These are phyloP conservation scores for Kodamaea ohmeri DNA, from an alignment of 1,139 yeast species.

Conservation along the genomic window DNA sequence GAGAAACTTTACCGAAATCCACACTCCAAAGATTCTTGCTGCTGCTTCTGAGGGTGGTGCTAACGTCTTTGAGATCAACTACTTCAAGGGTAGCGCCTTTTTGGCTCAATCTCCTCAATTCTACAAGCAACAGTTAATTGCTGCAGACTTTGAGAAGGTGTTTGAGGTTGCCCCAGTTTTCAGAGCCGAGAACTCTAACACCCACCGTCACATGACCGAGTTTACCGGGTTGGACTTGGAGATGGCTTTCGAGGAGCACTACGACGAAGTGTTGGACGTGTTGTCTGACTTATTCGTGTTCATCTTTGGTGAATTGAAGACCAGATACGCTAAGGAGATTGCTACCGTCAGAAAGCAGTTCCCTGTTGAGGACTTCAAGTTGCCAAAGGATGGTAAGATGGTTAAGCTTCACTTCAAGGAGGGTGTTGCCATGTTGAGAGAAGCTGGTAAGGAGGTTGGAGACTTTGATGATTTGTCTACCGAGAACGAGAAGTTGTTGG, in stretches of 20 bases:
- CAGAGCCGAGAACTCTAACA: constrained; percentile 98
- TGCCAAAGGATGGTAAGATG: constrained; percentile 89
- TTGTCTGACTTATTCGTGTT: constrained; percentile 84
- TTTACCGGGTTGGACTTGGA: constrained; percentile 96
- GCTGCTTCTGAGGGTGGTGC: constrained; percentile 98
- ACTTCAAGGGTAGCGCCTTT: constrained; percentile 89
- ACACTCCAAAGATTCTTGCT: constrained; percentile 92
- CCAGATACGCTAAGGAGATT: constrained; percentile 77
- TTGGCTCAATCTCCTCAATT: constrained; percentile 98
- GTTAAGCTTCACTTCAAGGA: constrained; percentile 86
- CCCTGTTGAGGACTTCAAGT: constrained; percentile 96
- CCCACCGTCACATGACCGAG: constrained; percentile 99
- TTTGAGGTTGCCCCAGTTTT: constrained; percentile 97
- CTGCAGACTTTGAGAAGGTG: constrained; percentile 95
- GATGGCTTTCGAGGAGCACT: constrained; percentile 97
- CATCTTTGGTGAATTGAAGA: constrained; percentile 80
- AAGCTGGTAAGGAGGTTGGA: constrained; percentile 75
- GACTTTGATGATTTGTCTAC: constrained; percentile 90
- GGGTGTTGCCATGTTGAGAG: constrained; percentile 82
- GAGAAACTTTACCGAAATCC: constrained; percentile 80
- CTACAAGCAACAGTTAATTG: constrained; percentile 96
- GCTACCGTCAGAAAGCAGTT: constrained; percentile 88
- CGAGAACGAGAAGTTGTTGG: constrained; percentile 90
- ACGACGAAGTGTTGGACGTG: constrained; percentile 87
- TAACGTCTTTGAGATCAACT: constrained; percentile 87